A percentile compares a stretch with the other conserved stretches of the same genome.
phyloP scores from a whole-genome alignment of 129 eudicot species.

The Centella asiatica region DNA sequence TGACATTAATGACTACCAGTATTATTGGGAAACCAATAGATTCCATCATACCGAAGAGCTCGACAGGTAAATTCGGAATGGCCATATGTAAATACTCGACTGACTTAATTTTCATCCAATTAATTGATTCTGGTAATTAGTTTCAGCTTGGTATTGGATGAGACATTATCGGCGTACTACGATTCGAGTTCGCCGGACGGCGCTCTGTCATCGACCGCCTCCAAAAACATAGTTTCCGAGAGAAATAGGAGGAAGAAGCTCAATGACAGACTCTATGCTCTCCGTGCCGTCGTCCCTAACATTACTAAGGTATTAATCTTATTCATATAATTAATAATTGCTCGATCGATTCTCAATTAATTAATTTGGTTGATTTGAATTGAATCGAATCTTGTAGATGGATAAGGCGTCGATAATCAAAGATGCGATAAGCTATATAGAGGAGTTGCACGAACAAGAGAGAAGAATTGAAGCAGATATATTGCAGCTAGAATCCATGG shows the following conservation, averaged over 20 bases:
- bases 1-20: constrained; percentile 26
- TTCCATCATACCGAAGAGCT: constrained; percentile 57
- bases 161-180: constrained; percentile 45
- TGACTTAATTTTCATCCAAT: not conserved
- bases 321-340: too few species aligned
- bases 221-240: constrained; percentile 76
- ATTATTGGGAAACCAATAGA: constrained; percentile 77
- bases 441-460: constrained; percentile 57
- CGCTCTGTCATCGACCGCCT: constrained; percentile 34
- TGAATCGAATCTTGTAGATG: constrained; percentile 34
- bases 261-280: constrained; percentile 73
- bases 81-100: not conserved
- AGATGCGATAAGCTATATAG: constrained; percentile 72
- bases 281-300: constrained; percentile 84
- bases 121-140: not conserved
- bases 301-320: constrained; percentile 49
- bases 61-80: constrained; percentile 35
- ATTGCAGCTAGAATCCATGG: constrained; percentile 39
- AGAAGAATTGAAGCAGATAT: constrained; percentile 43
- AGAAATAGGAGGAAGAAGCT: constrained; percentile 55
- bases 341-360: not conserved
- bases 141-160: constrained; percentile 42
- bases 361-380: not conserved
- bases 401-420: constrained; percentile 83
- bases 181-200: constrained; percentile 96